phyloP scores from a whole-genome alignment of 2,329 filamentous ascomycete genomes.

The Paecilomyces variotii region DNA sequence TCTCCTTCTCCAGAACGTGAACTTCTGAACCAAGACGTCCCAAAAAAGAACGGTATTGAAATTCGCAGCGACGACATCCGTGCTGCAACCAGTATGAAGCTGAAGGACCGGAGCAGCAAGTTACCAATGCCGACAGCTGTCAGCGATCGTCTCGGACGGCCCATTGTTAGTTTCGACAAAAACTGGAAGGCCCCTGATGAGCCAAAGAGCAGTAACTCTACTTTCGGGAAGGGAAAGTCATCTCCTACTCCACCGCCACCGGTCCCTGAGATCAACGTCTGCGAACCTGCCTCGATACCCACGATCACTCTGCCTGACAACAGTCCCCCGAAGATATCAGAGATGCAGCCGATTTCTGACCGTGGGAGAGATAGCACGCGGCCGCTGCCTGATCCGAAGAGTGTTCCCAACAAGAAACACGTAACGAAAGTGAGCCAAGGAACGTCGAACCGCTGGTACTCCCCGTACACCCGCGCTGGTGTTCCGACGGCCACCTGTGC shows the following conservation, averaged over 20 bases:
- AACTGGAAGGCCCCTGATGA: slow-evolving; percentile 60
- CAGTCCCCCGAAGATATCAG: slow-evolving; percentile 31
- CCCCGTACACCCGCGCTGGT: slow-evolving; percentile 39
- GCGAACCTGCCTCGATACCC: slow-evolving; percentile 31
- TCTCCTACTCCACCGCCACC: slow-evolving; percentile 28
- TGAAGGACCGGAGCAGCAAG: slow-evolving; percentile 78
- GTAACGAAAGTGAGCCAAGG: background rate
- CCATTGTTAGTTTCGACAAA: slow-evolving; percentile 93
- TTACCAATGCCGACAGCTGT: slow-evolving; percentile 84
- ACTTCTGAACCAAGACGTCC: slow-evolving; percentile 36
- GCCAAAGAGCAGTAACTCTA: slow-evolving; percentile 14
- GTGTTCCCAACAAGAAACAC: background rate
- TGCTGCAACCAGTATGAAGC: slow-evolving; percentile 78
- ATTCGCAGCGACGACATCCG: slow-evolving; percentile 81
- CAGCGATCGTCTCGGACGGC: slow-evolving; percentile 80
- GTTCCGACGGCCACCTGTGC: slow-evolving; percentile 67
- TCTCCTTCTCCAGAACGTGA: slow-evolving; percentile 19
- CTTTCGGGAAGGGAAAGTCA: slow-evolving; percentile 3
- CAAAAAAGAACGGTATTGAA: slow-evolving; percentile 70
- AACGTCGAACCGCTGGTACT: slow-evolving; percentile 22
- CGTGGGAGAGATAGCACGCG: slow-evolving; percentile 6
- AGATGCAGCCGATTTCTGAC: slow-evolving; percentile 17
- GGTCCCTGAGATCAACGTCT: slow-evolving; percentile 47
- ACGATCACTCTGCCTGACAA: slow-evolving; percentile 46
- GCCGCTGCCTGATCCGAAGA: slow-evolving; percentile 12